Base-by-base conservation (phyloP, 2,329 filamentous ascomycete species). In the Penicillium sumatraense region DNA sequence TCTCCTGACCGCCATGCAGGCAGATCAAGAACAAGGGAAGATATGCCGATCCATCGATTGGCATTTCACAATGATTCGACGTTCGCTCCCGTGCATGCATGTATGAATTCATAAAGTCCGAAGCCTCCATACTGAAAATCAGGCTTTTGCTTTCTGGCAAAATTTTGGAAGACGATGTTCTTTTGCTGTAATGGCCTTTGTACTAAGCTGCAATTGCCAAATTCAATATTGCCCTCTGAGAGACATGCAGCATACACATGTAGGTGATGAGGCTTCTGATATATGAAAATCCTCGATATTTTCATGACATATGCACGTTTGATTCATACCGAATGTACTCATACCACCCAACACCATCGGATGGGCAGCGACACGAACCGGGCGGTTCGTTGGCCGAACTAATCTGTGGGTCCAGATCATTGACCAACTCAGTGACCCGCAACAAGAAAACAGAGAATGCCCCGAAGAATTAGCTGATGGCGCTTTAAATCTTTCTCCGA, bases 361-460 rank as follows among this genome's bases (percentile, higher is more conserved):
- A 23, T 29, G 24, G 41, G 41, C 41, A 44, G 23, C 41, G 41
- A 45, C 10, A 45, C 41, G n/a, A n/a, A n/a, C n/a, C n/a, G n/a
- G n/a, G n/a, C n/a, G 41, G 41, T 29, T 45, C 41, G 26, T 45
- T 14, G 24, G 26, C n/a, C n/a, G n/a, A n/a, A 18, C 41, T 45
- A 29, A 23, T 13, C 24, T 24, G 41, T 45, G 41, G 41, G 41
- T 41, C 21, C 13, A 24, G 41, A 45, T 45, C 23, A 27, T 29
- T 29, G 41, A 45, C 41, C 41, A 29, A 20, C 23, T 27, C 41
- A 45, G 41, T 14, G 41, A 45, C 41, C 41, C 41, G 41, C 41
- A 29, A n/a, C 41, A 45, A 45, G 14, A 14, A 45, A 27, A 18
- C 41, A 6, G 41, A 29, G 3, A 45, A 16, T 27, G 41, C 24